These are phyloP conservation scores for Chamaenerion angustifolium DNA, from an alignment of 345 rosid species.

Conservation along the genomic window DNA sequence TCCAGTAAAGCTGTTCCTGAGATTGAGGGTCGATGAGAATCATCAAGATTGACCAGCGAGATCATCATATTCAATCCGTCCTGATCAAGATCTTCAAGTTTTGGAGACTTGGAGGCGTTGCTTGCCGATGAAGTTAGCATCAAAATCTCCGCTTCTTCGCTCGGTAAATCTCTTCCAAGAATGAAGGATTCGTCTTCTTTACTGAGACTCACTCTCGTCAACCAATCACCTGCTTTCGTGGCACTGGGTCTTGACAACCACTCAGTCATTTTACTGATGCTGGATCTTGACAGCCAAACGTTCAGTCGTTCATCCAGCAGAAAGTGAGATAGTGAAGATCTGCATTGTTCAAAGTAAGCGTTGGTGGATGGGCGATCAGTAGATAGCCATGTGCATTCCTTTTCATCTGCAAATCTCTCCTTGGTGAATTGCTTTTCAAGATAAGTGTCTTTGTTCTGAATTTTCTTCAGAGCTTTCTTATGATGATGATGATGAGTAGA, in stretches of 20 bases:
- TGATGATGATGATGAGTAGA: no score
- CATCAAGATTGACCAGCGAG: conserved; percentile 4
- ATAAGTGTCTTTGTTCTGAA: not conserved
- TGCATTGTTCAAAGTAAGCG: conserved; percentile 5
- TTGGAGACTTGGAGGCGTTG: not conserved
- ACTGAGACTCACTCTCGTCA: no score
- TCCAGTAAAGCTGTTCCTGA: no score
- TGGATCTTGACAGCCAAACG: conserved; percentile 1
- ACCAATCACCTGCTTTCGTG: no score
- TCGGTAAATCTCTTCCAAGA: no score
- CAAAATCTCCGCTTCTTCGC: conserved; percentile 5
- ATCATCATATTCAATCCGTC: not conserved
- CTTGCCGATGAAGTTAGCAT: not conserved
- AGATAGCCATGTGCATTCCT: conserved; percentile 6
- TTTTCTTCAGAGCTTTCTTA: no score
- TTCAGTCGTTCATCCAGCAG: conserved; percentile 2
- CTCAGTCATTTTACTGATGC: not conserved
- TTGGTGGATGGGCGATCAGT: conserved; percentile 1
- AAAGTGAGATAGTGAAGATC: not conserved
- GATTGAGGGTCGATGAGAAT: no score
- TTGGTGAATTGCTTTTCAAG: conserved; percentile 1
- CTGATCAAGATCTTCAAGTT: not conserved
- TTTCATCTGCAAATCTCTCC: conserved; percentile 1
- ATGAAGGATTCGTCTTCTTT: no score
- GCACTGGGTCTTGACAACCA: no score